A percentile compares a stretch with the other conserved stretches of the same genome.
Evolutionary conservation across 108 stramenopile species (phyloP).

Genomic region (Nannochloropsis oceanica): DNA sequence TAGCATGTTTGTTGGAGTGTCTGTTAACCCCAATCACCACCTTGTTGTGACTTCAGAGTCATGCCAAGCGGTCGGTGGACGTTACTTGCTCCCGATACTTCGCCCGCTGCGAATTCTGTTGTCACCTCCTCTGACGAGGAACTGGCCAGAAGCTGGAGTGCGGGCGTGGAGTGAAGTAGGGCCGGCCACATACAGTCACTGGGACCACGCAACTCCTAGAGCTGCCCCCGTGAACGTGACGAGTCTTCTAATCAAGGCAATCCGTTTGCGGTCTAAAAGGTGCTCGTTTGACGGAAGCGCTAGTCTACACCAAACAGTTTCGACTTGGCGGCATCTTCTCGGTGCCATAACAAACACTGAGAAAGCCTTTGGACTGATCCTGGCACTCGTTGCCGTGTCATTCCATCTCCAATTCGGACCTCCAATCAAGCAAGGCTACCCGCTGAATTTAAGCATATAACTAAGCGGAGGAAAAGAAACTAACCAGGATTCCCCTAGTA

Average conservation of each 20-base stretch:
- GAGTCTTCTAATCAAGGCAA: not conserved
- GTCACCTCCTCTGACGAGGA: not conserved
- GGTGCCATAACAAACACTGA: not conserved
- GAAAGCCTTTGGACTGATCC: no score
- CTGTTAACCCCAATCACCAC: slow-evolving; percentile 46
- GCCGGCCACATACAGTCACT: not conserved
- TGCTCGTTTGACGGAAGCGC: not conserved
- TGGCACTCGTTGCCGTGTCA: not conserved
- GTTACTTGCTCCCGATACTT: not conserved
- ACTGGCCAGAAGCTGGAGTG: not conserved
- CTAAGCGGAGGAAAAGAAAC: no score
- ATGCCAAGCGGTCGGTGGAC: not conserved
- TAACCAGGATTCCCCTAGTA: no score
- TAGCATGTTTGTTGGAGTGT: slow-evolving; percentile 79
- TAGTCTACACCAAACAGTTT: not conserved
- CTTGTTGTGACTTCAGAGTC: not conserved
- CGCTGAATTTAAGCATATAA: no score
- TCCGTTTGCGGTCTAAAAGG: not conserved
- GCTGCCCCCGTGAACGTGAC: not conserved
- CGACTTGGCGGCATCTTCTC: not conserved
- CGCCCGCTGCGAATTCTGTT: not conserved
- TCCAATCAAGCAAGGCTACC: slow-evolving; percentile 56
- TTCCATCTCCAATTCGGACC: slow-evolving; percentile 26
- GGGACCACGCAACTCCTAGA: not conserved
- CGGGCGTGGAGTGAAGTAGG: not conserved